These are phyloP conservation scores for Decorospora gaudefroyi DNA, from an alignment of 2,329 filamentous ascomycete genomes.

Conservation along the genomic window DNA sequence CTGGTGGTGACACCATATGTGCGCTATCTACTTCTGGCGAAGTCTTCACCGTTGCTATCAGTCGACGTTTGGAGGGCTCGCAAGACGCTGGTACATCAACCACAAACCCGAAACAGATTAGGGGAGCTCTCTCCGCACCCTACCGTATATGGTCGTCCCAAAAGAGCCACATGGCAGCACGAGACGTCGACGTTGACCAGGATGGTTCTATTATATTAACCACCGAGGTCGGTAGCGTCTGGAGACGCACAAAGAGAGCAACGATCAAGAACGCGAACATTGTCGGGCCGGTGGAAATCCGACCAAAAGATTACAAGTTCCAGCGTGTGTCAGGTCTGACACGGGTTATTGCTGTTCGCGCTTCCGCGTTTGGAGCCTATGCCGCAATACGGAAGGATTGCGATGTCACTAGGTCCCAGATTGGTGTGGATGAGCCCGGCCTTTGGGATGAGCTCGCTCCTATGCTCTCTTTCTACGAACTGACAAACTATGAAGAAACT, in stretches of 20 bases:
- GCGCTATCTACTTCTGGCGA: slow-evolving; percentile 84
- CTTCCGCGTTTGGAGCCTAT: slow-evolving; percentile 88
- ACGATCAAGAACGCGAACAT: slow-evolving; percentile 73
- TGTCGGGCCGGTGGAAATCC: slow-evolving; percentile 58
- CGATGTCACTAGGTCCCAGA: slow-evolving; percentile 74
- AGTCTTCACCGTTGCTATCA: slow-evolving; percentile 82
- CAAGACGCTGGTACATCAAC: slow-evolving; percentile 69
- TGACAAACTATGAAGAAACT: slow-evolving; percentile 53
- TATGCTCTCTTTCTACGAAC: slow-evolving; percentile 68
- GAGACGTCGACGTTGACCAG: slow-evolving; percentile 85
- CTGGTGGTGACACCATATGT: slow-evolving; percentile 89
- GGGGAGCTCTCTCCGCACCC: slow-evolving; percentile 75
- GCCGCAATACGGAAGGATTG: slow-evolving; percentile 84
- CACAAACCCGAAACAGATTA: slow-evolving; percentile 90
- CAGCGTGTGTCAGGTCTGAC: slow-evolving; percentile 87
- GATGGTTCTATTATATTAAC: slow-evolving; percentile 94
- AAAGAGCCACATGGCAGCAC: slow-evolving; percentile 80
- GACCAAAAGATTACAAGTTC: slow-evolving; percentile 92
- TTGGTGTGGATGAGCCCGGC: slow-evolving; percentile 67
- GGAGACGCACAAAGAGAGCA: slow-evolving; percentile 80
- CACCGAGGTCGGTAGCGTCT: slow-evolving; percentile 89
- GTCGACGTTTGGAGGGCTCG: slow-evolving; percentile 65
- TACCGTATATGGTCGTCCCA: slow-evolving; percentile 86
- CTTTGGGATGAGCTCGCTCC: slow-evolving; percentile 75
- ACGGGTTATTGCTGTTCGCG: slow-evolving; percentile 79